A percentile compares a stretch with the other conserved stretches of the same genome.
Conservation (phyloP, 2,329 filamentous ascomycete species). For the Beauveria asiatica region DNA sequence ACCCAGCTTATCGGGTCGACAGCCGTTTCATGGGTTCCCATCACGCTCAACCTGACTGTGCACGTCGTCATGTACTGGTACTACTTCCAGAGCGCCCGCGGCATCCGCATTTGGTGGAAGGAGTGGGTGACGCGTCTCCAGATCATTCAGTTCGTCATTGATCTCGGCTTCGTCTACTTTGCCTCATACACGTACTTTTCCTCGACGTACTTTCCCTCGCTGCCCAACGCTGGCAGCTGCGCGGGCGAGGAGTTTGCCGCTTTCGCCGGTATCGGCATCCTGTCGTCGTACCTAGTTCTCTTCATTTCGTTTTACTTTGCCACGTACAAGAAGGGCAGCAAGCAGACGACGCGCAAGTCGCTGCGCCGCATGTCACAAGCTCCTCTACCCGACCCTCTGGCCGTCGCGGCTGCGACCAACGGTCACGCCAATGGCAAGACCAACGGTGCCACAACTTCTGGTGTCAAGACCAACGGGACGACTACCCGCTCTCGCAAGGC, state of each 20-base stretch:
- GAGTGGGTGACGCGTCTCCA: slow-evolving; percentile 98
- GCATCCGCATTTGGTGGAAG: slow-evolving; percentile 98
- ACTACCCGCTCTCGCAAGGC: slow-evolving; percentile 64
- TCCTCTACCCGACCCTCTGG: slow-evolving; percentile 72
- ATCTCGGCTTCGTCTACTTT: slow-evolving; percentile 97
- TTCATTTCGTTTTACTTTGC: slow-evolving; percentile 99
- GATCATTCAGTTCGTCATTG: slow-evolving; percentile 94
- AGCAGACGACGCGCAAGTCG: slow-evolving; percentile 74
- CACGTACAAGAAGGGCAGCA: slow-evolving; percentile 85
- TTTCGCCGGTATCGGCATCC: slow-evolving; percentile 81
- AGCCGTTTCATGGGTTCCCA: slow-evolving; percentile 89
- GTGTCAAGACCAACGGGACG: slow-evolving; percentile 49
- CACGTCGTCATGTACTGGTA: slow-evolving; percentile 99
- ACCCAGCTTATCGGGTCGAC: slow-evolving; percentile 91
- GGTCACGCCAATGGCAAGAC: slow-evolving; percentile 39
- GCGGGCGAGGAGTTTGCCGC: slow-evolving; percentile 96
- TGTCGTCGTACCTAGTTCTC: slow-evolving; percentile 91
- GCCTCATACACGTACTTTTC: slow-evolving; percentile 98
- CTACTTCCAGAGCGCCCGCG: slow-evolving; percentile 98
- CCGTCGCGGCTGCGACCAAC: slow-evolving; percentile 50
- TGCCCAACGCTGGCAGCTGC: slow-evolving; percentile 79
- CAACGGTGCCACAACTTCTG: slow-evolving; percentile 46
- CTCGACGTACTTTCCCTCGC: slow-evolving; percentile 75
- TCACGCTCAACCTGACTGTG: slow-evolving; percentile 83
- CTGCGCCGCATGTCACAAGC: slow-evolving; percentile 58